Evolutionary conservation across 75 land plant genomes (phyloP).

Genomic region (Sequoiadendron giganteum): DNA sequence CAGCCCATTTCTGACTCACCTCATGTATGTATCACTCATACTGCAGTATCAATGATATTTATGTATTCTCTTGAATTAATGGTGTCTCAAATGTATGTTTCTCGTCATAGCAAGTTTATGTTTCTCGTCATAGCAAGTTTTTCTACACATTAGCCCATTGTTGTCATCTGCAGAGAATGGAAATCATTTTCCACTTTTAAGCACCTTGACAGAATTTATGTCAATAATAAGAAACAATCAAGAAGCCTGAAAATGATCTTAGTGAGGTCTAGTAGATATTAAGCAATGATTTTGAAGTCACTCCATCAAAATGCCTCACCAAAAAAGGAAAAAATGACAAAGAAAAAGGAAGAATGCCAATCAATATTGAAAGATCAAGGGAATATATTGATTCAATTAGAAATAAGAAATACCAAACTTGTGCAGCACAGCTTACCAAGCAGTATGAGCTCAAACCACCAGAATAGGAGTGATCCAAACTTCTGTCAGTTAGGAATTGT

Average conservation of each 20-base stretch:
- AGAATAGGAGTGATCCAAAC: conserved; percentile 92
- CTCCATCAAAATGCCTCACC: neutral
- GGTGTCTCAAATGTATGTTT: neutral
- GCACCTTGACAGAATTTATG: neutral
- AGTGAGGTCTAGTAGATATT: neutral
- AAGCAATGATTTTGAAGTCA: neutral
- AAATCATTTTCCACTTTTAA: neutral
- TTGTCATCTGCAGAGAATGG: neutral
- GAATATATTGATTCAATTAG: neutral
- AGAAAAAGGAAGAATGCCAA: neutral
- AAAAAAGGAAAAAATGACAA: neutral
- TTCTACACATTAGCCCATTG: neutral
- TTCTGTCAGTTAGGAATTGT: conserved; percentile 90
- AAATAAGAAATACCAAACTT: neutral
- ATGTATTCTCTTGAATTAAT: neutral
- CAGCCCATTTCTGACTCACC: neutral
- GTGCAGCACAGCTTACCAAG: conserved; percentile 54
- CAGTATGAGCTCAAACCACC: conserved; percentile 98
- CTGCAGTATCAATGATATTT: neutral
- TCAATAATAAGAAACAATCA: neutral
- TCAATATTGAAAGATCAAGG: no score
- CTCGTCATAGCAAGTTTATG: neutral
- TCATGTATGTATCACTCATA: neutral
- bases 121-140: neutral
- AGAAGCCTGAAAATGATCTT: neutral